Percentiles rank a stretch among this genome's conserved stretches.
phyloP scores from a whole-genome alignment of 2,329 filamentous ascomycete genomes.

The Aspergillus chevalieri region DNA sequence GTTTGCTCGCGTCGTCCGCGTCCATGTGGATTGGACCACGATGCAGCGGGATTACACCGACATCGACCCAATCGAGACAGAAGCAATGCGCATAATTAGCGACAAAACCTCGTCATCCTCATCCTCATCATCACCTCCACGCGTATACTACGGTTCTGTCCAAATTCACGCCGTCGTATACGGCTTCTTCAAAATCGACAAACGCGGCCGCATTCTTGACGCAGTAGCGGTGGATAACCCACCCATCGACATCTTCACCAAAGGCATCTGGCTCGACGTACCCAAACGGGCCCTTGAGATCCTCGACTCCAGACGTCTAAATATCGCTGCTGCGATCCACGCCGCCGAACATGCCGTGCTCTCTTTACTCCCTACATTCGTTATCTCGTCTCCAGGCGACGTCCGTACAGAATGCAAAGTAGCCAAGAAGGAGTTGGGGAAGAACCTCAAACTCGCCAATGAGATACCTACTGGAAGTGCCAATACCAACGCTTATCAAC shows the following conservation, averaged over 20 bases:
- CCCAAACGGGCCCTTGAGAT: constrained; percentile 74
- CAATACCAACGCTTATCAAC: neutral
- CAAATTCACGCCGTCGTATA: constrained; percentile 84
- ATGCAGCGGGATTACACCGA: constrained; percentile 90
- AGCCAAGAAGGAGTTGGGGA: constrained; percentile 77
- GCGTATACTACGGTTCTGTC: constrained; percentile 80
- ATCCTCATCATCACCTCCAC: constrained; percentile 46
- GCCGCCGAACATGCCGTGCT: constrained; percentile 90
- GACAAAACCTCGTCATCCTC: constrained; percentile 11
- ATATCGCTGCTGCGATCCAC: constrained; percentile 85
- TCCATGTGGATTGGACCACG: constrained; percentile 92
- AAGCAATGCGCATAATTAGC: constrained; percentile 70
- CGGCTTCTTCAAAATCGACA: constrained; percentile 96
- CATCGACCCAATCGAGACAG: constrained; percentile 86
- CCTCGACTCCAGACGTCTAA: constrained; percentile 63
- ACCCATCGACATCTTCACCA: constrained; percentile 74
- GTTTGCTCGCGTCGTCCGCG: constrained; percentile 80
- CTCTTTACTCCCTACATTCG: constrained; percentile 80
- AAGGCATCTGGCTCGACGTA: constrained; percentile 94
- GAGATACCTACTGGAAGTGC: constrained; percentile 6
- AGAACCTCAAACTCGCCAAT: constrained; percentile 34
- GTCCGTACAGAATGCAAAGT: constrained; percentile 93
- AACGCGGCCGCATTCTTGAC: constrained; percentile 75
- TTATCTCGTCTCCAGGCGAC: constrained; percentile 82
- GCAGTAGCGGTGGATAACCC: constrained; percentile 91